Evolutionary conservation across 2,329 filamentous ascomycete genomes (phyloP).

Genomic region (Dryadomyces quercivorus): DNA sequence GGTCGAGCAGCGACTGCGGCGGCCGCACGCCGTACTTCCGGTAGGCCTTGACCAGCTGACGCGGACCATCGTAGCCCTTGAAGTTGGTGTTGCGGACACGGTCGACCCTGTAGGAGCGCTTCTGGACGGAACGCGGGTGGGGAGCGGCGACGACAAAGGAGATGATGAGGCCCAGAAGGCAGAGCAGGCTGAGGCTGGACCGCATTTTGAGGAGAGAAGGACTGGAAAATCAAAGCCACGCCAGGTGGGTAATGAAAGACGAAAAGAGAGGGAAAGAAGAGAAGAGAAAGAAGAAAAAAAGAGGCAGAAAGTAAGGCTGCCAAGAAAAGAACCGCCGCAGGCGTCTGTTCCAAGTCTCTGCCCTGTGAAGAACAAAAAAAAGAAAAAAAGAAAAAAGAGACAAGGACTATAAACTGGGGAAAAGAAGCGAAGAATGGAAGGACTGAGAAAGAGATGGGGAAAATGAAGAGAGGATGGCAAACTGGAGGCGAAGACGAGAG

Average conservation of each 20-base stretch:
- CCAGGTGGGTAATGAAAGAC: constrained; percentile 14
- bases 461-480: neutral
- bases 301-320: neutral
- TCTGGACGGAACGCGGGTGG: constrained; percentile 26
- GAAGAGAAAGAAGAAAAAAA: neutral
- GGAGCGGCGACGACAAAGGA: constrained; percentile 30
- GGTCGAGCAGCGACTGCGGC: constrained; percentile 27
- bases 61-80: constrained; percentile 41
- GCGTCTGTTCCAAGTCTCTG: neutral
- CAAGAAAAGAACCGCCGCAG: constrained; percentile 4
- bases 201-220: constrained; percentile 14
- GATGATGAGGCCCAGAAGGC: constrained; percentile 35
- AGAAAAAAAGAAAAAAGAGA: neutral
- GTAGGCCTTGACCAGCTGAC: constrained; percentile 53
- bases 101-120: constrained; percentile 50
- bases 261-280: neutral
- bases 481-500: neutral
- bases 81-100: constrained; percentile 44
- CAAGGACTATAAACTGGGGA: neutral
- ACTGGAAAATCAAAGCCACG: constrained; percentile 10
- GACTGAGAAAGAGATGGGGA: neutral
- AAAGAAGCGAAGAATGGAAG: neutral
- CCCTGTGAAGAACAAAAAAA: neutral
- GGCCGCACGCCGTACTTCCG: constrained; percentile 52
- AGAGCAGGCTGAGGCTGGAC: constrained; percentile 14